phyloP scores from a whole-genome alignment of 2,329 filamentous ascomycete species.

The Leptographium procerum region DNA sequence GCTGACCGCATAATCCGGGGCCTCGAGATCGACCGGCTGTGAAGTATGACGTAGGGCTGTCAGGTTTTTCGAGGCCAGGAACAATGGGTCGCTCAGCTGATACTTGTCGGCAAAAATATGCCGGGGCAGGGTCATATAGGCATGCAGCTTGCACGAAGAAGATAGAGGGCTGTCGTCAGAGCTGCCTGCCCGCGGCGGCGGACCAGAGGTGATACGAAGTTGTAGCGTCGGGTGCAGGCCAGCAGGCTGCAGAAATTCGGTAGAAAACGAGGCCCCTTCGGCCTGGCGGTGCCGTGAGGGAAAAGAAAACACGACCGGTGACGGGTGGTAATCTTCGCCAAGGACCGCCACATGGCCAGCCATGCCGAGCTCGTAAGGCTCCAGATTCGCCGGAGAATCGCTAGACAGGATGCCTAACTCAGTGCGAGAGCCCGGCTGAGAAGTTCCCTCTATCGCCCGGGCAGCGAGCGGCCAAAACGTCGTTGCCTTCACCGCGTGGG shows the following conservation, averaged over 20 bases:
- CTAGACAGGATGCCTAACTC: conserved; percentile 72
- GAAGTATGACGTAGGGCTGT: conserved; percentile 54
- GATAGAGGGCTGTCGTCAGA: conserved; percentile 17
- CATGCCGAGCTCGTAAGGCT: conserved; percentile 65
- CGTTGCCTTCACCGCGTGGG: conserved; percentile 53
- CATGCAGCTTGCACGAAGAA: conserved; percentile 54
- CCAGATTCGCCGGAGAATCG: conserved; percentile 45
- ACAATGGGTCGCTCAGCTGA: conserved; percentile 65
- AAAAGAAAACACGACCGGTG: conserved; percentile 72
- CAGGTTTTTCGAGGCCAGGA: conserved; percentile 72
- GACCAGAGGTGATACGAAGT: conserved; percentile 46
- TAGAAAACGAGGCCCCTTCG: conserved; percentile 41
- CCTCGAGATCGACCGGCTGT: conserved; percentile 78
- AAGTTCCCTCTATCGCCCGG: conserved; percentile 28
- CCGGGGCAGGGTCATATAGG: conserved; percentile 74
- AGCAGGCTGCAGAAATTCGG: conserved; percentile 56
- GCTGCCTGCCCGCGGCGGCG: conserved; percentile 29
- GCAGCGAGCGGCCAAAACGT: conserved; percentile 46
- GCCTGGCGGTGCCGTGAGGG: conserved; percentile 63
- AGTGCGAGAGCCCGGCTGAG: conserved; percentile 41
- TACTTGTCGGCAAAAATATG: conserved; percentile 79
- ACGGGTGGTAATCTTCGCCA: conserved; percentile 60
- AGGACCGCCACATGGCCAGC: conserved; percentile 70
- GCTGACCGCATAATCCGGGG: conserved; percentile 66
- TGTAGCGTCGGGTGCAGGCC: conserved; percentile 77